Evolutionary conservation across 139 green algal species (phyloP).

Genomic region (Coelastrella sp.): DNA sequence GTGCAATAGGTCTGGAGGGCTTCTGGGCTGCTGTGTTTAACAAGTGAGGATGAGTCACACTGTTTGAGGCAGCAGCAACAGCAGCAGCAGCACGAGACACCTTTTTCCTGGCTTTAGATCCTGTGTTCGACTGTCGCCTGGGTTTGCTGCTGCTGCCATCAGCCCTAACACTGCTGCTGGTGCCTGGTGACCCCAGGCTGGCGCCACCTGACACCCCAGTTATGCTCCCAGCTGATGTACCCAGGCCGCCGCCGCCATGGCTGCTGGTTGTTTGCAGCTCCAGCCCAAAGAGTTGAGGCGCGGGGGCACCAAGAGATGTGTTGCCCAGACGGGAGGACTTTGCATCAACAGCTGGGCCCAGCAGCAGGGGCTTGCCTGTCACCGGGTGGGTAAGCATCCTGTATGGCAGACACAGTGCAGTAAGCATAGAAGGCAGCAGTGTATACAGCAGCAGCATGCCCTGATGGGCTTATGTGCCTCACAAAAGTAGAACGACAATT

Average conservation of each 20-base stretch:
- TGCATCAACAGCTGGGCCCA: slow-evolving; percentile 35
- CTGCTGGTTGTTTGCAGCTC: slow-evolving; percentile 19
- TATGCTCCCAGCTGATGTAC: not conserved
- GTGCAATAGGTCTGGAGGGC: no score
- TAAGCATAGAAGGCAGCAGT: not conserved
- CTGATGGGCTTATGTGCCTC: not conserved
- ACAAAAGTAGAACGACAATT: no score
- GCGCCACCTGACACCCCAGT: not conserved
- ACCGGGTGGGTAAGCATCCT: slow-evolving; percentile 42
- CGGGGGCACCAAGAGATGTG: slow-evolving; percentile 31
- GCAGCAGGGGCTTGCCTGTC: slow-evolving; percentile 38
- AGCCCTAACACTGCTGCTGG: not conserved
- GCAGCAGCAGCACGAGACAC: not conserved
- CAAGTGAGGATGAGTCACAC: not conserved
- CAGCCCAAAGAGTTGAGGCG: slow-evolving; percentile 34
- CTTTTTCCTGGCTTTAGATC: not conserved
- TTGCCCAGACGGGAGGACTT: slow-evolving; percentile 35
- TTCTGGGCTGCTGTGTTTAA: no score
- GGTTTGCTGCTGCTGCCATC: not conserved
- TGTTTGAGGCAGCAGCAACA: not conserved
- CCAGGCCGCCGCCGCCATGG: not conserved
- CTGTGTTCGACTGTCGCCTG: not conserved
- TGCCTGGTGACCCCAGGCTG: not conserved
- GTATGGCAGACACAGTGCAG: not conserved
- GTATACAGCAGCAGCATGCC: not conserved